Base-by-base conservation (phyloP, 2,329 filamentous ascomycete genomes). In the Diaporthe longicolla region DNA sequence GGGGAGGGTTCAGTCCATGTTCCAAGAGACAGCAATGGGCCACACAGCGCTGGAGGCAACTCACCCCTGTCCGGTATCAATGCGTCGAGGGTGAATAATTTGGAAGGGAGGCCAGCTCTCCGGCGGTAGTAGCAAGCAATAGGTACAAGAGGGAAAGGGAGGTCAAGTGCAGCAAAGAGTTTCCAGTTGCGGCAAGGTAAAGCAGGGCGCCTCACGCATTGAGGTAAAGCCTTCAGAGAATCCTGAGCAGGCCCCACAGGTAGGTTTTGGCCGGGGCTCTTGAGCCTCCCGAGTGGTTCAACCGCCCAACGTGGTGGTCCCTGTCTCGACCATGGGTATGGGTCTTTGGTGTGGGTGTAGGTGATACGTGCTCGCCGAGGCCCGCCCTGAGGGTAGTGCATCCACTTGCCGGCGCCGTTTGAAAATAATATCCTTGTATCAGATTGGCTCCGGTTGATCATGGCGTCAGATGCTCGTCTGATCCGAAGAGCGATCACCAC, bases 381-480 rank as follows among this genome's bases (percentile, higher is more conserved):
- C 21, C 65, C 72, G 70, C 74, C 68, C 59, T 69, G 72, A 74
- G 54, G 59, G 66, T 72, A 72, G 74, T 74, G 72, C 74, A 73
- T 75, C 74, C 74, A 75, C 74, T 75, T 76, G 76, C 73, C 61
- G 74, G 74, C 75, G 74, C 75, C 76, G 77, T 80, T 81, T 79
- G 77, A 75, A 74, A 78, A 76, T 72, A 75, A 71, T 73, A 77
- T 77, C 78, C 78, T 78, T 78, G 78, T 79, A 78, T 82, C 80
- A 83, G 80, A 79, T 80, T 81, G 78, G 80, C 78, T 78, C 78
- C 79, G 77, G 80, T 78, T 81, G 80, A 82, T 82, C 80, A 82
- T 82, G 80, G 82, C 81, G 82, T 82, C 79, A 83, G 80, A 82
- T 80, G 78, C 77, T 81, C 82, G 81, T 83, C 83, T 84, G 82